Percentiles rank a stretch among this genome's conserved stretches.
Evolutionary conservation across 1,284 basidiomycete genomes (phyloP).

Genomic region (Trametes versicolor): DNA sequence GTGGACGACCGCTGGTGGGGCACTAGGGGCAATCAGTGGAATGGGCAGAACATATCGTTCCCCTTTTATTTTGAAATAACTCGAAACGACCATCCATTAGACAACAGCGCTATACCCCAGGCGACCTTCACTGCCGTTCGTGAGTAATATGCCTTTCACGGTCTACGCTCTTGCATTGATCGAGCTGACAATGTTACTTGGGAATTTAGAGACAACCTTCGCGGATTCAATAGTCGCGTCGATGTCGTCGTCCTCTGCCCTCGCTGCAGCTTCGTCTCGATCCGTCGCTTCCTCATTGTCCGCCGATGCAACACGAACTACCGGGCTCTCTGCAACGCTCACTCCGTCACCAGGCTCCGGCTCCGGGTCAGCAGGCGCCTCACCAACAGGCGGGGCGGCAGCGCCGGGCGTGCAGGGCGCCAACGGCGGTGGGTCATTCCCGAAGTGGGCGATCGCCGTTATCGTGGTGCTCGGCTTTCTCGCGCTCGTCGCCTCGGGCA

Average conservation of each 20-base stretch:
- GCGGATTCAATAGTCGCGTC: slow-evolving; percentile 68
- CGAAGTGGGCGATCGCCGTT: slow-evolving; percentile 89
- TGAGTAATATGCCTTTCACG: slow-evolving; percentile 52
- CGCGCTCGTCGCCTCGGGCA: slow-evolving; percentile 73
- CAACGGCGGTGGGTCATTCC: slow-evolving; percentile 58
- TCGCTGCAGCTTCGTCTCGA: slow-evolving; percentile 48
- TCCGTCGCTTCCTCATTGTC: slow-evolving; percentile 45
- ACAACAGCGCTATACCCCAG: slow-evolving; percentile 67
- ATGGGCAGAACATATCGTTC: slow-evolving; percentile 63
- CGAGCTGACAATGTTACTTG: not conserved
- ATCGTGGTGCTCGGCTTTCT: slow-evolving; percentile 85
- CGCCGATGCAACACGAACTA: slow-evolving; percentile 34
- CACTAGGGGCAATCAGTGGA: slow-evolving; percentile 57
- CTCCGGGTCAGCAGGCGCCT: slow-evolving; percentile 8
- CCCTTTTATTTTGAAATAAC: slow-evolving; percentile 81
- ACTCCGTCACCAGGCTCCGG: slow-evolving; percentile 1
- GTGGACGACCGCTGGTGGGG: slow-evolving; percentile 85
- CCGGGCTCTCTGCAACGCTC: slow-evolving; percentile 1
- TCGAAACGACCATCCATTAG: slow-evolving; percentile 57
- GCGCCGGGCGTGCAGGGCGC: slow-evolving; percentile 57
- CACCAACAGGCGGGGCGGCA: slow-evolving; percentile 1
- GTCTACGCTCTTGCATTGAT: not conserved
- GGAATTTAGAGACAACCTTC: slow-evolving; percentile 72
- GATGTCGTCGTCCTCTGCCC: slow-evolving; percentile 55
- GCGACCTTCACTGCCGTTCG: slow-evolving; percentile 80